phyloP scores from a whole-genome alignment of 345 rosid species.

The Eutrema yunnanense region DNA sequence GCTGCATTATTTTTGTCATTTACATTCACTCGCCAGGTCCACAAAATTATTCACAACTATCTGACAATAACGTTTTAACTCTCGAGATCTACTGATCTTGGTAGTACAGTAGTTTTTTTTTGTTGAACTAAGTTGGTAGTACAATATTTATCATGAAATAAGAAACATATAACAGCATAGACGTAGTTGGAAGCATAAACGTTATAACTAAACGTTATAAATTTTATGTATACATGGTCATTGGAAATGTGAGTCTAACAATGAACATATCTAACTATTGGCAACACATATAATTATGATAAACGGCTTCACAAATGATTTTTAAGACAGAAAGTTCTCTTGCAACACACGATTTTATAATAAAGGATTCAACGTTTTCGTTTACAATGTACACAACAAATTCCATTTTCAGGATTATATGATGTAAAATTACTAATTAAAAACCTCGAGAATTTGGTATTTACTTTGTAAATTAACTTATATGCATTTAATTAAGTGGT shows the following conservation, averaged over 20 bases:
- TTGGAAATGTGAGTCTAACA: not conserved
- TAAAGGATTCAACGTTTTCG: no score
- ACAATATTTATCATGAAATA: not conserved
- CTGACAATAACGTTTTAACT: not conserved
- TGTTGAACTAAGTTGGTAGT: not conserved
- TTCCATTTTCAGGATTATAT: not conserved
- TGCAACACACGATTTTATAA: no score
- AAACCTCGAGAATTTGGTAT: not conserved
- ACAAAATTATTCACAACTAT: not conserved
- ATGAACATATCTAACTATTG: not conserved
- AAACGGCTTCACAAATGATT: no score
- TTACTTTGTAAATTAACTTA: not conserved
- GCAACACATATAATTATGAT: not conserved
- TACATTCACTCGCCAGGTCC: conserved; percentile 1
- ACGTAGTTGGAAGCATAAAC: not conserved
- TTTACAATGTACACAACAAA: no score
- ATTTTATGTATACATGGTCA: not conserved
- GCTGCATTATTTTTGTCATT: not conserved
- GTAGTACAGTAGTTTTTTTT: not conserved
- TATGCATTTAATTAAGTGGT: not conserved
- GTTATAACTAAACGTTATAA: no score
- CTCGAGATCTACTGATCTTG: not conserved
- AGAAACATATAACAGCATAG: not conserved
- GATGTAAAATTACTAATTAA: not conserved
- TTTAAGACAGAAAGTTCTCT: no score